Evolutionary conservation across 495 filamentous ascomycete genomes (phyloP).

Genomic region (Penicillium pancosmium): DNA sequence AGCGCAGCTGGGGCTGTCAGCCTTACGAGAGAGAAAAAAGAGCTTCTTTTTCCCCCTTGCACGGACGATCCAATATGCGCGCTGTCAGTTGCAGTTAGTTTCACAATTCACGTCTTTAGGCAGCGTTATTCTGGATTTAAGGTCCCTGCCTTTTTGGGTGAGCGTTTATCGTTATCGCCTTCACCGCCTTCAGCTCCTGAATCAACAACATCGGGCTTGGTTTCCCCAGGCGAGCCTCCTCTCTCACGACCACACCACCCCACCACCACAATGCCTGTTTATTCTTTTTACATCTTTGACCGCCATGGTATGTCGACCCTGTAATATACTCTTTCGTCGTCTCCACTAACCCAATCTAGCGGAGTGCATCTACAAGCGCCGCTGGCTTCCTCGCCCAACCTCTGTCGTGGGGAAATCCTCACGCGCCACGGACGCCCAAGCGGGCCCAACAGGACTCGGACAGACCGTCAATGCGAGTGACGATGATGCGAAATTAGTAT

Average conservation of each 20-base stretch:
- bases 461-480: slow-evolving; percentile 61
- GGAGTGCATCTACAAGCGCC: slow-evolving; percentile 95
- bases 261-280: slow-evolving; percentile 73
- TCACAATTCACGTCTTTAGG: not conserved
- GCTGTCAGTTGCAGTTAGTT: not conserved
- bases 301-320: slow-evolving; percentile 77
- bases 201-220: slow-evolving; percentile 19
- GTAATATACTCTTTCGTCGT: not conserved
- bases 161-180: slow-evolving; percentile 7
- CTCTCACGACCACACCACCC: slow-evolving; percentile 7
- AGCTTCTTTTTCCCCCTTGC: slow-evolving; percentile 8
- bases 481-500: slow-evolving; percentile 95
- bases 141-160: not conserved
- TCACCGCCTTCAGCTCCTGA: not conserved
- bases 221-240: slow-evolving; percentile 21
- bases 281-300: slow-evolving; percentile 98
- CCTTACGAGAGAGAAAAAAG: slow-evolving; percentile 24
- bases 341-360: slow-evolving; percentile 51
- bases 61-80: slow-evolving; percentile 10
- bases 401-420: slow-evolving; percentile 45
- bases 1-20: slow-evolving; percentile 22
- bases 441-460: slow-evolving; percentile 34
- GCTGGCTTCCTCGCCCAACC: slow-evolving; percentile 63
- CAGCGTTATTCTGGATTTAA: not conserved
- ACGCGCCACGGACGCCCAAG: slow-evolving; percentile 34